These are phyloP conservation scores for Dissoconium aciculare DNA, from an alignment of 2,329 filamentous ascomycete species.

Conservation along the genomic window DNA sequence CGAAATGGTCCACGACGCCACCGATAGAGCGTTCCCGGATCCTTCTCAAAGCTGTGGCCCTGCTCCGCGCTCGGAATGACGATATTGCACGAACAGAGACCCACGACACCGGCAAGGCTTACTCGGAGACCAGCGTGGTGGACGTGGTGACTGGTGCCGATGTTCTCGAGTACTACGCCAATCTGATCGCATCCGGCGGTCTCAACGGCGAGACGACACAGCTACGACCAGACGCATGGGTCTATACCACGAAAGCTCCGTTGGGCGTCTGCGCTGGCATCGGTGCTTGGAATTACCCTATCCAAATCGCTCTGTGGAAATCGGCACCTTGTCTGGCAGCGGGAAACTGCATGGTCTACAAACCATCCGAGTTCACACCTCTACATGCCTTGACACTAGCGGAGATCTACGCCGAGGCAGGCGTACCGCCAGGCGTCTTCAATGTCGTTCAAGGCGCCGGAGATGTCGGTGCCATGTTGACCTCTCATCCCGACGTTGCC, in stretches of 20 bases:
- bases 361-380: constrained; percentile 75
- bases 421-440: constrained; percentile 68
- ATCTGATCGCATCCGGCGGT: constrained; percentile 60
- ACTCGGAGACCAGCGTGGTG: constrained; percentile 68
- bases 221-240: constrained; percentile 60
- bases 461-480: constrained; percentile 60
- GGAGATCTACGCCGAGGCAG: constrained; percentile 62
- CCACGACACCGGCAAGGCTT: constrained; percentile 73
- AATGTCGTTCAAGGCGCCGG: constrained; percentile 74
- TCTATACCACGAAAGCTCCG: constrained; percentile 69
- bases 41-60: constrained; percentile 57
- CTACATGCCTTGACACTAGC: constrained; percentile 66
- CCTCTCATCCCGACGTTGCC: constrained; percentile 54
- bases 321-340: constrained; percentile 72
- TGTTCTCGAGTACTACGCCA: constrained; percentile 75
- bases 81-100: constrained; percentile 67
- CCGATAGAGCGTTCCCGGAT: constrained; percentile 62
- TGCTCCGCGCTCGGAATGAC: constrained; percentile 65
- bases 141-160: constrained; percentile 74
- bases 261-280: constrained; percentile 76
- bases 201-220: constrained; percentile 67
- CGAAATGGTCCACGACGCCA: constrained; percentile 60
- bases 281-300: constrained; percentile 84
- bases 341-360: constrained; percentile 83
- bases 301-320: constrained; percentile 85